Evolutionary conservation across 257 asterid species (phyloP).

Genomic region (Solanum lignicaule): DNA sequence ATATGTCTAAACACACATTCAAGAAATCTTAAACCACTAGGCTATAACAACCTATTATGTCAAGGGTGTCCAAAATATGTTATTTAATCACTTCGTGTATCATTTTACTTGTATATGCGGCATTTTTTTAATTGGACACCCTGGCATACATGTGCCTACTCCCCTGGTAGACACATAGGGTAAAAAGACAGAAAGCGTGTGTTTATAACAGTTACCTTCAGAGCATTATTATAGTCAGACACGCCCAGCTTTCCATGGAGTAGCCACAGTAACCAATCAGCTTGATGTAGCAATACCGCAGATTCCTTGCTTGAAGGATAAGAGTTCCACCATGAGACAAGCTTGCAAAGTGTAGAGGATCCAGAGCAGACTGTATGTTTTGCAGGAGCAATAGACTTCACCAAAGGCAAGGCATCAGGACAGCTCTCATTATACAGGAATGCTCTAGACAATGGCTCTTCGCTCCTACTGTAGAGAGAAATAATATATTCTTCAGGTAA

Average conservation of each 20-base stretch:
- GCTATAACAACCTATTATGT: too few relatives aligned
- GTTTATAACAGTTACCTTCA: constrained; percentile 38
- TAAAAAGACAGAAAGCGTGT: not conserved
- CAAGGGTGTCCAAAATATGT: too few relatives aligned
- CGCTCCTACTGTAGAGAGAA: constrained; percentile 38
- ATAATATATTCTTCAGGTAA: not conserved
- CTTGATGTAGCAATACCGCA: constrained; percentile 74
- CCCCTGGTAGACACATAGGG: not conserved
- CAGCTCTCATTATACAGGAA: constrained; percentile 73
- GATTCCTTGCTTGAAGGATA: constrained; percentile 30
- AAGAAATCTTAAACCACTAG: too few relatives aligned
- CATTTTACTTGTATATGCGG: too few relatives aligned
- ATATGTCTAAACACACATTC: too few relatives aligned
- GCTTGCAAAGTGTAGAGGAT: constrained; percentile 86
- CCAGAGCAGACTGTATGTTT: constrained; percentile 88
- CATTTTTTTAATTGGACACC: too few relatives aligned
- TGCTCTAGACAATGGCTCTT: constrained; percentile 61
- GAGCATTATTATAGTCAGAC: constrained; percentile 84
- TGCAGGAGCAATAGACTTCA: constrained; percentile 67
- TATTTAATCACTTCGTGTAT: too few relatives aligned
- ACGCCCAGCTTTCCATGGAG: constrained; percentile 86
- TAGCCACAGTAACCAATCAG: constrained; percentile 88
- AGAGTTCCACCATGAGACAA: constrained; percentile 83
- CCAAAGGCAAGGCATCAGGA: constrained; percentile 62
- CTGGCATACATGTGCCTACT: too few relatives aligned